phyloP scores from a whole-genome alignment of 2,329 filamentous ascomycete genomes.

The Monilinia laxa region DNA sequence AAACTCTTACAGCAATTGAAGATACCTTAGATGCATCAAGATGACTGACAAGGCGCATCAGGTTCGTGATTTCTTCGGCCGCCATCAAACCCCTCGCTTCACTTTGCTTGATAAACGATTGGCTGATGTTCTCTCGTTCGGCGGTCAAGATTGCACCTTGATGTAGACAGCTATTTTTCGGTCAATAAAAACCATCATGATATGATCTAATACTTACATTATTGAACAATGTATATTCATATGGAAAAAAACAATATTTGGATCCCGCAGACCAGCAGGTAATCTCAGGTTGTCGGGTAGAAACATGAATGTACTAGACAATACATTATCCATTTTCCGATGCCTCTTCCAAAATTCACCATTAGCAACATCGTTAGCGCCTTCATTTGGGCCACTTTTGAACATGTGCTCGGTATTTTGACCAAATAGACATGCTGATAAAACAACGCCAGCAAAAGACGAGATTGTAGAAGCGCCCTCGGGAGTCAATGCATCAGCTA shows the following conservation, averaged over 20 bases:
- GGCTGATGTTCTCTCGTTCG: constrained; percentile 66
- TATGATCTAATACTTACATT: constrained; percentile 48
- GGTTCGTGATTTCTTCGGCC: constrained; percentile 78
- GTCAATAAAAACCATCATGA: neutral
- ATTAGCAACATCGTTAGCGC: constrained; percentile 68
- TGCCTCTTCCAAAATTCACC: constrained; percentile 87
- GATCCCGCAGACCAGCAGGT: constrained; percentile 65
- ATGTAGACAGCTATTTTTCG: constrained; percentile 61
- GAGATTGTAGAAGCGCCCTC: constrained; percentile 60
- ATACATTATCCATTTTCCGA: constrained; percentile 74
- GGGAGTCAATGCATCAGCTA: constrained; percentile 59
- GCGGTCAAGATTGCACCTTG: constrained; percentile 84
- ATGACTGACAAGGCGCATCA: constrained; percentile 77
- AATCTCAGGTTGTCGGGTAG: constrained; percentile 73
- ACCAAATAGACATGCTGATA: constrained; percentile 78
- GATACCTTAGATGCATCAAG: constrained; percentile 54
- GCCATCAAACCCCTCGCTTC: constrained; percentile 73
- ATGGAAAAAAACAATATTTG: constrained; percentile 77
- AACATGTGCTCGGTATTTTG: constrained; percentile 80
- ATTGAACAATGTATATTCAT: constrained; percentile 85
- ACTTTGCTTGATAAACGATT: constrained; percentile 66
- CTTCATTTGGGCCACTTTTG: constrained; percentile 65
- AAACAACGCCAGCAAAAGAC: constrained; percentile 67
- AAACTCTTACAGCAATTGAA: neutral
- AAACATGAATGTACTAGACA: constrained; percentile 76